Base-by-base conservation (phyloP, 2,329 filamentous ascomycete species). In the Sphaerulina populicola region DNA sequence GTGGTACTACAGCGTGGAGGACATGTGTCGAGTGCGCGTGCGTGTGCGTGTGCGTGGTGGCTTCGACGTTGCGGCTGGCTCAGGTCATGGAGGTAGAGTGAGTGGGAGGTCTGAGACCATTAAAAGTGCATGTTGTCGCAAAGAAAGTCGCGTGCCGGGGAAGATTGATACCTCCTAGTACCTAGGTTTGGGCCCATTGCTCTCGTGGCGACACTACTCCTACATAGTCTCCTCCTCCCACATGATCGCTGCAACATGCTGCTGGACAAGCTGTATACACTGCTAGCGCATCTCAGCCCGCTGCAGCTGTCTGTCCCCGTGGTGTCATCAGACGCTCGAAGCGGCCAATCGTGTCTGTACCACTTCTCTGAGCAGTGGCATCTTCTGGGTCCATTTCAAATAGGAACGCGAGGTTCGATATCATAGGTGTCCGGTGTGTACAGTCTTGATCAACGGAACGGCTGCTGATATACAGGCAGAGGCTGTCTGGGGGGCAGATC, bases 401-500 rank as follows among this genome's bases (percentile, higher is more conserved):
- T 77, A 50, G 79, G 79, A 53, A 81, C 77, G 49, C 69, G 78
- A 75, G 77, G 77, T 75, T 71, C 60, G 71, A 49, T 11, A 44
- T 18, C 18, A 18, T 2, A 18, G 18, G 18, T 18, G 18, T 3
- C 18, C 18, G 11, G 30, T 41, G 18, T 11, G 38, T 27, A 18
- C 23, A 9, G 44, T 46, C 43, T 15, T 43, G 18, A 47, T 12
- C 14, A 15, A 15, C 18, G 18, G 18, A 15, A 15, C 18, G 18
- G 18, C 18, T 23, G 31, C 49, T 57, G 47, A 56, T 47, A 11
- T 39, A 44, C 27, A 23, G 38, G 18, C 44, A 79, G 78, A 81
- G 66, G 75, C 75, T 18, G 67, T 74, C 23, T 81, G 78, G 78
- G 77, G 77, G 36, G 73, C 77, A 30, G 78, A 81, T 66, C 78